Evolutionary conservation across 2,329 filamentous ascomycete genomes (phyloP).

Genomic region (Talaromyces sp.): DNA sequence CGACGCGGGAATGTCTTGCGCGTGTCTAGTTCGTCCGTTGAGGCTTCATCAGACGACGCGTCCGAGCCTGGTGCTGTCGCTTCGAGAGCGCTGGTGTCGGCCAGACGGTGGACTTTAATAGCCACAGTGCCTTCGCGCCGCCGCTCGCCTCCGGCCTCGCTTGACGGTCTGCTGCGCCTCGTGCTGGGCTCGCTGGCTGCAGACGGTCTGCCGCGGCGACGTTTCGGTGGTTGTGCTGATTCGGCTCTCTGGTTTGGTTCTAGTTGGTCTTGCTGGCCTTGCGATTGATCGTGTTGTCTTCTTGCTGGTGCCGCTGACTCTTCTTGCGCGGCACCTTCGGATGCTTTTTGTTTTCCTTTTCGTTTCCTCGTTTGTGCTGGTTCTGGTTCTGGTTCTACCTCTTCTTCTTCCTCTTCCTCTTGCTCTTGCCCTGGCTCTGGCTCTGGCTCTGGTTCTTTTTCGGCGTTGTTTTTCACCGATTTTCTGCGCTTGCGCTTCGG

Average conservation of each 20-base stretch:
- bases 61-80: slow-evolving; percentile 14
- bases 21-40: slow-evolving; percentile 22
- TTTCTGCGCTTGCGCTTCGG: neutral
- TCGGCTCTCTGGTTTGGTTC: slow-evolving; percentile 6
- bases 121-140: slow-evolving; percentile 32
- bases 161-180: neutral
- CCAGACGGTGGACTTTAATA: slow-evolving; percentile 38
- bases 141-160: neutral
- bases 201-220: slow-evolving; percentile 7
- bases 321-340: neutral
- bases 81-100: slow-evolving; percentile 29
- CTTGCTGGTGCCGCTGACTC: neutral
- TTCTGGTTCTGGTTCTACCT: slow-evolving; percentile 8
- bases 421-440: slow-evolving; percentile 4
- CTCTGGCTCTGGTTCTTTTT: slow-evolving; percentile 13
- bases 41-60: slow-evolving; percentile 16
- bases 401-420: neutral
- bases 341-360: slow-evolving; percentile 9
- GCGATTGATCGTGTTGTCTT: neutral
- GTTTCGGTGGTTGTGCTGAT: neutral
- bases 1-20: slow-evolving; percentile 37
- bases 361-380: slow-evolving; percentile 11
- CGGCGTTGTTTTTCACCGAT: neutral
- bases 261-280: neutral
- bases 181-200: slow-evolving; percentile 5